Evolutionary conservation across 441 rosid species (phyloP).

Genomic region (Gossypium aridum): DNA sequence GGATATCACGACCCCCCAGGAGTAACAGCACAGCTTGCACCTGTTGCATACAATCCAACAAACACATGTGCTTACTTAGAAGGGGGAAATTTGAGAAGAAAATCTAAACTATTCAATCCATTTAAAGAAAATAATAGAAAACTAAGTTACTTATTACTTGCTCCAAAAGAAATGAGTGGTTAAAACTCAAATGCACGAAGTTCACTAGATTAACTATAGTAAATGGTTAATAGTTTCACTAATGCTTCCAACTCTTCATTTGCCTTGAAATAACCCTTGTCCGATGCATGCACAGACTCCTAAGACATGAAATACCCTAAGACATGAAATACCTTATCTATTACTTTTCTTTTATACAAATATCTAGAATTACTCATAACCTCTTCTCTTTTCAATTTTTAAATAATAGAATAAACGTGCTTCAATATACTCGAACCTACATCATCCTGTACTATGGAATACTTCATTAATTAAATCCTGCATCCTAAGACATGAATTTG

Average conservation of each 20-base stretch:
- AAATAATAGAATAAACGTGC: too few relatives aligned
- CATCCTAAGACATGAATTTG: too few relatives aligned
- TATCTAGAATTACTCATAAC: too few relatives aligned
- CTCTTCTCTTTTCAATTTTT: too few relatives aligned
- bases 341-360: too few relatives aligned
- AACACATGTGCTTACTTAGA: not conserved
- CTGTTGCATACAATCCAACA: slow-evolving; percentile 27
- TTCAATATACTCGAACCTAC: too few relatives aligned
- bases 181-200: not conserved
- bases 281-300: too few relatives aligned
- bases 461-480: too few relatives aligned
- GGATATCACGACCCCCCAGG: slow-evolving; percentile 47
- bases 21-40: slow-evolving; percentile 74
- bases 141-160: not conserved
- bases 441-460: too few relatives aligned
- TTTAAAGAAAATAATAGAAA: not conserved
- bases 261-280: not conserved
- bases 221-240: not conserved
- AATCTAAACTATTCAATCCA: not conserved
- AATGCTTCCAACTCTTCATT: not conserved
- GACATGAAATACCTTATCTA: too few relatives aligned
- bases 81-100: not conserved
- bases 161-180: not conserved
- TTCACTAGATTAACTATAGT: not conserved
- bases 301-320: too few relatives aligned